Base-by-base conservation (phyloP, 176 grass and related monocot species). In the Areca catechu region DNA sequence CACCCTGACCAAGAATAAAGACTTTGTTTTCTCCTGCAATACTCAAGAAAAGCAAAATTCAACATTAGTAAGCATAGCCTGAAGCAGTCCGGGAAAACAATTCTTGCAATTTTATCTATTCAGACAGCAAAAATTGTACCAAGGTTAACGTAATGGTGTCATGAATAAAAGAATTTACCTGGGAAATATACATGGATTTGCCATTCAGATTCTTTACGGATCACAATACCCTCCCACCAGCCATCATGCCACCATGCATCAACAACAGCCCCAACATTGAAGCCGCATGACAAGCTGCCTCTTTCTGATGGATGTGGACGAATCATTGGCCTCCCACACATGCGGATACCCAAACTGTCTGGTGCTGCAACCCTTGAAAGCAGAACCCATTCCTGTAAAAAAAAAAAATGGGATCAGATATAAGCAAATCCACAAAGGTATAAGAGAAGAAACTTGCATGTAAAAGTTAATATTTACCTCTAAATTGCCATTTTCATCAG, bases 171-270 rank as follows among this genome's bases (percentile, higher is more conserved):
- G 10, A 43, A 14, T 43, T 71, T 85, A 96, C 92, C 92, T 82
- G 86, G 92, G 61, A 96, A 96, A 71, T 88, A 88, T 21, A 96
- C 86, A 61, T 77, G 64, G 18, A 96, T 16, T 18, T 48, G 57
- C 47, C 65, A 65, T 9, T 65, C 65, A 59, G 66, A 71, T 71
- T 80, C 62, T 19, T 55, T 58, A 4, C 34, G 57, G 65, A 82
- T 71, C 24, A 90, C 69, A 59, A 96, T 84, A 58, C 92, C 92
- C 82, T 90, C 92, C 92, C 92, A 96, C 92, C 86, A 96, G 54
- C 92, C 86, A 82, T 56, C 79, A 64, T 87, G 80, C 86, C 80
- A 90, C 86, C 80, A 83, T 24, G 80, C 83, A 74, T 96, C 92
- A 51, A 96, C 86, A 68, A 88, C 48, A 58, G 77, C 34, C 49